Evolutionary conservation across 345 rosid species (phyloP), one percentile per base, ranked within the genome.

Genomic region (Lumnitzera littorea): DNA sequence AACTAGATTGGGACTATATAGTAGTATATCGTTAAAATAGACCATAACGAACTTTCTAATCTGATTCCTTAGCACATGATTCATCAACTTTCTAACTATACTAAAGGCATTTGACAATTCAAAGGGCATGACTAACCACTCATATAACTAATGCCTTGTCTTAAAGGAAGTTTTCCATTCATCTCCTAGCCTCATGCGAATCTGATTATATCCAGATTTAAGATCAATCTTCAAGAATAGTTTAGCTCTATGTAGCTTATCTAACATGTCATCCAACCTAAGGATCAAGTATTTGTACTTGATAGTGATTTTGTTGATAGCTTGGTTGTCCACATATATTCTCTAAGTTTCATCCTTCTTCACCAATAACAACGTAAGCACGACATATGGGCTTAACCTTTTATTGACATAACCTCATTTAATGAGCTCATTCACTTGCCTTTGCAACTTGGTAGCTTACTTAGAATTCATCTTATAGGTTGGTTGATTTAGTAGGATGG

Each of bases 161-260:
- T 70, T 24, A 7, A 69, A 63, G 0, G 51, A 5, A 0, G 3
- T 57, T 27, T 57, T 63, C 68, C 55, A 63, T 14, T 58, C 62
- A 46, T 60, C 70, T 0, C 70, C 43, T 0, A n/a, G 0, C 12
- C 24, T 12, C 9, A 43, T 60, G 4, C 25, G 0, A 12, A 65
- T 64, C 46, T 70, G 58, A 15, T 46, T 61, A 8, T 70, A 59
- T 11, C 62, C 65, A 62, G 59, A 52, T 29, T 36, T 0, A 23
- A 65, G 25, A 16, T 31, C 64, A 13, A 64, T 27, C 25, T 51
- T 69, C 0, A 7, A 62, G 16, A 15, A 67, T 0, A 55, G 2
- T 1, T 8, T 31, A 2, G 62, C 3, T 0, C 66, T 46, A 48
- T 1, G 0, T 7, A 62, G 12, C 17, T 13, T 0, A 25, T 68